phyloP scores from a whole-genome alignment of 2,329 filamentous ascomycete genomes.

The Xylaria multiplex region DNA sequence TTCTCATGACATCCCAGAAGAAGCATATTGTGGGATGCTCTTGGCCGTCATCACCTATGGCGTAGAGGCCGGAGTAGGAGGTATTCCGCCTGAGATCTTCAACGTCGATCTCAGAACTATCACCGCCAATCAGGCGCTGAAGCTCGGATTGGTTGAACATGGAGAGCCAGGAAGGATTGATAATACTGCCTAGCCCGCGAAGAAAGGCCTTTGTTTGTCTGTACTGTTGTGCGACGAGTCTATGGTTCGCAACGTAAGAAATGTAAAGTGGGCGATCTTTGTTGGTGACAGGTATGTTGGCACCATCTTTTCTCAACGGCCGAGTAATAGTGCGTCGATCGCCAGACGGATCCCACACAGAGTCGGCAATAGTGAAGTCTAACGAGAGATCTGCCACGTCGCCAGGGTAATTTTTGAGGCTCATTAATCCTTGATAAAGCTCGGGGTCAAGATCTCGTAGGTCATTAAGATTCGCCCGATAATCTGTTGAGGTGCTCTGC shows the following conservation, averaged over 20 bases:
- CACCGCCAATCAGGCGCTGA: conserved; percentile 91
- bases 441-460: conserved; percentile 90
- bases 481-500: conserved; percentile 65
- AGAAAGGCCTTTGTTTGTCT: conserved; percentile 90
- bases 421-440: conserved; percentile 84
- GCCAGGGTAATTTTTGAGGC: conserved; percentile 85
- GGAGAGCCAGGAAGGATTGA: conserved; percentile 90
- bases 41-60: conserved; percentile 84
- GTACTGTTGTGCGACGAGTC: conserved; percentile 81
- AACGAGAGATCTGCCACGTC: conserved; percentile 83
- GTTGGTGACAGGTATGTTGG: conserved; percentile 83
- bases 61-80: conserved; percentile 86
- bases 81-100: conserved; percentile 87
- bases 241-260: conserved; percentile 87
- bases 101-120: conserved; percentile 85
- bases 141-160: conserved; percentile 99
- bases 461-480: conserved; percentile 94
- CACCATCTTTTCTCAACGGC: conserved; percentile 80
- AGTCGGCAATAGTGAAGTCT: conserved; percentile 90
- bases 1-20: conserved; percentile 91
- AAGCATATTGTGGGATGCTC: conserved; percentile 87
- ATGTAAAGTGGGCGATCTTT: conserved; percentile 95
- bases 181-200: conserved; percentile 84
- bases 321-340: conserved; percentile 72
- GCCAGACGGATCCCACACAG: conserved; percentile 58